Conservation (phyloP, 1,284 basidiomycete genomes). For the Inonotus obliquus region DNA sequence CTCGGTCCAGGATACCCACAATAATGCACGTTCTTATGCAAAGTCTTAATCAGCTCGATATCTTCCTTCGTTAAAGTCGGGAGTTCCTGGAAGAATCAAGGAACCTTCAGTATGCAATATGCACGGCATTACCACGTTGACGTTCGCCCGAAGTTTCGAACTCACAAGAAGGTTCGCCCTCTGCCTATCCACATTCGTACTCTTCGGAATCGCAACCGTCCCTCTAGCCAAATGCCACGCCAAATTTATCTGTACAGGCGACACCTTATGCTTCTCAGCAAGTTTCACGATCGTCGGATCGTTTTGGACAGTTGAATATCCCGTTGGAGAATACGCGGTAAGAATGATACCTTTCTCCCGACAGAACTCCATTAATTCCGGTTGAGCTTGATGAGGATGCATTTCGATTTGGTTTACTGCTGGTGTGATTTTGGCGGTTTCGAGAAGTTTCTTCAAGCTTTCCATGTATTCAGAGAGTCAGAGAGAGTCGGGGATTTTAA, state of each 20-base stretch:
- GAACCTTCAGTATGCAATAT: neutral
- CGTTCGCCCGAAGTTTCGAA: neutral
- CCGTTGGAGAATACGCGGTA: slow-evolving; percentile 39
- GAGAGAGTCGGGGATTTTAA: too few relatives aligned
- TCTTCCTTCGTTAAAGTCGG: slow-evolving; percentile 20
- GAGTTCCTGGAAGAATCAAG: slow-evolving; percentile 11
- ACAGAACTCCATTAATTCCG: slow-evolving; percentile 35
- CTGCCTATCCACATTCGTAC: slow-evolving; percentile 21
- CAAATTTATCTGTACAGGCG: slow-evolving; percentile 22
- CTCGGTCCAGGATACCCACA: slow-evolving; percentile 15
- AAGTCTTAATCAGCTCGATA: slow-evolving; percentile 14
- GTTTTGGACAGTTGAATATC: slow-evolving; percentile 17
- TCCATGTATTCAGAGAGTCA: neutral
- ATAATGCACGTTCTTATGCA: slow-evolving; percentile 20
- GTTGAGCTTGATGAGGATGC: slow-evolving; percentile 34
- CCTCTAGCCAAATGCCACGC: slow-evolving; percentile 25
- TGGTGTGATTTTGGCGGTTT: slow-evolving; percentile 34
- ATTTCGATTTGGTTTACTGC: slow-evolving; percentile 44
- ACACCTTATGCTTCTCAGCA: slow-evolving; percentile 21
- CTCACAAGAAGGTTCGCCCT: slow-evolving; percentile 20
- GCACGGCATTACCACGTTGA: too few relatives aligned
- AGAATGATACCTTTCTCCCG: slow-evolving; percentile 35
- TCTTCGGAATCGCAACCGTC: slow-evolving; percentile 22
- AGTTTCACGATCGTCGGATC: slow-evolving; percentile 21
- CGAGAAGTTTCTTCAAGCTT: slow-evolving; percentile 26